Evolutionary conservation across 768 basidiomycete genomes (phyloP), one percentile per base, ranked within the genome.

Genomic region (Naematelia encephala): DNA sequence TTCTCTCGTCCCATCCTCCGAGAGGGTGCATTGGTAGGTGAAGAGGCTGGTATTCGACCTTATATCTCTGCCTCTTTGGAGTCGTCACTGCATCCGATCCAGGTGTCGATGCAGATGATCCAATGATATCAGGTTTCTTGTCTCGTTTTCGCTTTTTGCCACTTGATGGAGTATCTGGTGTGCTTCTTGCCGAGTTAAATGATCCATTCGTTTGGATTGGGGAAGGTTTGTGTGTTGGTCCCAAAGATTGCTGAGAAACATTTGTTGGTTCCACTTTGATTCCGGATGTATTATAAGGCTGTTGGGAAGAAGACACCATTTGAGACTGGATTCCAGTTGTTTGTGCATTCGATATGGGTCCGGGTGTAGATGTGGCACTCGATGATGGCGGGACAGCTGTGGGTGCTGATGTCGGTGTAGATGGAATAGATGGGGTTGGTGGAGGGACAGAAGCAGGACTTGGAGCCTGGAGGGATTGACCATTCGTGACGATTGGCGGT

Each of bases 41-140:
- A 16, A 90, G 80, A 0, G 92, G 92, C 27, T 88, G 81, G 74
- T 93, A 96, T 79, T 91, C 89, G 64, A 96, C 87, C 79, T 88
- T 92, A 63, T 88, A 85, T 58, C 87, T 83, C 29, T 54, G 83
- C 79, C 73, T 63, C 54, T 73, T 72, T 0, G 72, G 65, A n/a
- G 63, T 61, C 10, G 21, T 11, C 19, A 10, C 10, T 19, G 21
- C 46, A 5, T 47, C 25, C 8, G n/a, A 21, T 47, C n/a, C n/a
- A 19, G 46, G n/a, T 47, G 46, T 47, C 5, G 19, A 21, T 19
- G 25, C 19, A 19, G 46, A 56, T 8, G 34, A 8, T 16, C 8
- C 34, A 16, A 8, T 16, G 16, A 39, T 39, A 39, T 39, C 43
- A 42, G 57, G 49, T 26, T 58, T 52, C 51, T 52, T 52, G 4